Percentiles rank a stretch among this genome's conserved stretches.
Conservation (phyloP, 1,139 yeast genomes). For the Kodamaea ohmeri region DNA sequence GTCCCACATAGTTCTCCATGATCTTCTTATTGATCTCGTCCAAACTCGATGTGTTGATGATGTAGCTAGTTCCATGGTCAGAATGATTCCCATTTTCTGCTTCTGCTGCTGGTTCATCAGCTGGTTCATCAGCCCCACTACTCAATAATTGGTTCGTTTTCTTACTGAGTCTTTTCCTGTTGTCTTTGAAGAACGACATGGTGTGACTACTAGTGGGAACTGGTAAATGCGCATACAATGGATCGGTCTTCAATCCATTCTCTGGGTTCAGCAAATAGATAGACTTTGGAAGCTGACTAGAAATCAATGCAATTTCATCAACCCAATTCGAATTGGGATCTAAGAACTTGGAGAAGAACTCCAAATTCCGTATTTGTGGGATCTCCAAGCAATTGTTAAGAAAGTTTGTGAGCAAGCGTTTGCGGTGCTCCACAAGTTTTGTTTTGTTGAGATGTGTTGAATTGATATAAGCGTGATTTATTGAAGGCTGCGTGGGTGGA, state of each 20-base stretch:
- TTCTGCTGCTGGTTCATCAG: background rate
- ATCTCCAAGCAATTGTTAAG: constrained; percentile 70
- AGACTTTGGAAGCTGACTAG: constrained; percentile 42
- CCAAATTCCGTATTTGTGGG: constrained; percentile 53
- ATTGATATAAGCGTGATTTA: constrained; percentile 30
- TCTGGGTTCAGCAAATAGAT: constrained; percentile 54
- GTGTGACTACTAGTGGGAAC: constrained; percentile 46
- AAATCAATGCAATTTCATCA: constrained; percentile 43
- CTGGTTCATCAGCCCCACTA: constrained; percentile 3
- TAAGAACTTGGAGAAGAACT: constrained; percentile 70
- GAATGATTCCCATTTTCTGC: background rate
- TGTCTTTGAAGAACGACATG: constrained; percentile 37
- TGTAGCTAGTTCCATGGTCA: constrained; percentile 13
- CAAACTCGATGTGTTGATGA: constrained; percentile 42
- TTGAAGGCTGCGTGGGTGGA: constrained; percentile 10
- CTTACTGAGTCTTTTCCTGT: constrained; percentile 28
- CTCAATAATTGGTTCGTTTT: constrained; percentile 27
- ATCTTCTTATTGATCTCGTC: constrained; percentile 68
- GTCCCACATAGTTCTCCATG: constrained; percentile 59
- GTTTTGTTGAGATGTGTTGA: constrained; percentile 42
- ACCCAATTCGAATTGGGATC: constrained; percentile 86
- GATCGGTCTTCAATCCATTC: constrained; percentile 51
- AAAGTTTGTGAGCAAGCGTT: constrained; percentile 73
- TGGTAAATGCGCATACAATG: constrained; percentile 65
- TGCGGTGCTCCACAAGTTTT: constrained; percentile 58